These are phyloP conservation scores for Isoetes engelmannii DNA, from an alignment of 83 land plant species.

Conservation along the genomic window DNA sequence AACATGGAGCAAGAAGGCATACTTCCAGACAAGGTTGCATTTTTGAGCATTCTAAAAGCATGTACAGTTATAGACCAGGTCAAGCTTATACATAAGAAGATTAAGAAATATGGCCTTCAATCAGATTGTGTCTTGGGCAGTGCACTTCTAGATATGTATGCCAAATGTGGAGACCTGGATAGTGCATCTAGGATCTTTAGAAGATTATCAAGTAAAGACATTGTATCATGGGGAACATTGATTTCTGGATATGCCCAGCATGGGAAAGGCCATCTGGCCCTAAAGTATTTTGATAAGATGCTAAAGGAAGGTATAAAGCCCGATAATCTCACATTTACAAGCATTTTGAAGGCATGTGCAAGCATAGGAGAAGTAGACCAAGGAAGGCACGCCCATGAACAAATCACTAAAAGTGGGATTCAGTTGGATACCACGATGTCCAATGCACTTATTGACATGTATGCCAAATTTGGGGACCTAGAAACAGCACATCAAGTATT, in stretches of 20 bases:
- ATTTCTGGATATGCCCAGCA: slow-evolving; percentile 4
- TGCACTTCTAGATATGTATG: slow-evolving; percentile 40
- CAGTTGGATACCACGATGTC: not conserved
- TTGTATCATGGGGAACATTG: slow-evolving; percentile 44
- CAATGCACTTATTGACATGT: slow-evolving; percentile 14
- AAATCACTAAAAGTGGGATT: not conserved
- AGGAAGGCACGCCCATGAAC: not conserved
- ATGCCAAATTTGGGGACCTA: slow-evolving; percentile 11
- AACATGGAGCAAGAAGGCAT: slow-evolving; percentile 5
- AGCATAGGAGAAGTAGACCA: not conserved
- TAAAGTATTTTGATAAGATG: slow-evolving; percentile 5
- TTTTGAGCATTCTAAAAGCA: slow-evolving; percentile 11
- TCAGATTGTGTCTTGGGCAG: slow-evolving; percentile 29
- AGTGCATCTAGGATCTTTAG: slow-evolving; percentile 47
- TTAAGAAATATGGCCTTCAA: not conserved
- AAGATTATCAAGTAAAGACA: slow-evolving; percentile 25
- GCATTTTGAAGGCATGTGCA: slow-evolving; percentile 5
- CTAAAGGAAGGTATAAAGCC: slow-evolving; percentile 5
- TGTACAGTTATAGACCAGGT: not conserved
- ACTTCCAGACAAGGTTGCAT: not conserved
- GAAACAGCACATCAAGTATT: not conserved
- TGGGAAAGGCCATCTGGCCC: not conserved
- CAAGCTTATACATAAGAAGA: slow-evolving; percentile 1
- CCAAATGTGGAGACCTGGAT: slow-evolving; percentile 33
- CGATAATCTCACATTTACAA: not conserved